Evolutionary conservation across 169 alveolate genomes (phyloP).

Genomic region (Hepatocystis sp.): DNA sequence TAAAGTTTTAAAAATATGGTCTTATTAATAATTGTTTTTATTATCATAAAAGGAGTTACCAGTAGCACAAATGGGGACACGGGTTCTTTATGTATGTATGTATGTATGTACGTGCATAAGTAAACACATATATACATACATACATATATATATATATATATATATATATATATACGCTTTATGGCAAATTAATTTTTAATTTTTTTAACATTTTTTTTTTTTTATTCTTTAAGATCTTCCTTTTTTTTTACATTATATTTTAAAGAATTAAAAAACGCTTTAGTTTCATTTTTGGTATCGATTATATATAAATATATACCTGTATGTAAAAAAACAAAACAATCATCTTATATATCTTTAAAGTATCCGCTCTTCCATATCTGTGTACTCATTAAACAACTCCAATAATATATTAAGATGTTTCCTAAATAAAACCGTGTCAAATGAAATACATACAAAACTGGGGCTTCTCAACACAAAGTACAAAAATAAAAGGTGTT

Average conservation of each 20-base stretch:
- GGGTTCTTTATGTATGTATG: neutral
- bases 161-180: neutral
- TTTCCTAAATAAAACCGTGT: conserved; percentile 6
- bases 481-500: too few species aligned
- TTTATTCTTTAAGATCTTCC: too few species aligned
- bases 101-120: neutral
- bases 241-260: too few species aligned
- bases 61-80: neutral
- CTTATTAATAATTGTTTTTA: conserved; percentile 83
- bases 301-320: too few species aligned
- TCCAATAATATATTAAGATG: conserved; percentile 29
- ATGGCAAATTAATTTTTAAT: too few species aligned
- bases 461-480: too few species aligned
- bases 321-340: conserved; percentile 3
- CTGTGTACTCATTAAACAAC: conserved; percentile 43
- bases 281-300: too few species aligned
- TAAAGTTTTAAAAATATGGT: conserved; percentile 93
- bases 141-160: neutral
- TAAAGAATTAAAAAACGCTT: too few species aligned
- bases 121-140: neutral
- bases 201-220: too few species aligned
- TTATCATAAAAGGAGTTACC: too few species aligned
- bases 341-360: neutral
- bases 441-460: neutral
- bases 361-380: conserved; percentile 35